These are phyloP conservation scores for Xylariaceae sp. DNA, from an alignment of 2,329 filamentous ascomycete species.

Conservation along the genomic window DNA sequence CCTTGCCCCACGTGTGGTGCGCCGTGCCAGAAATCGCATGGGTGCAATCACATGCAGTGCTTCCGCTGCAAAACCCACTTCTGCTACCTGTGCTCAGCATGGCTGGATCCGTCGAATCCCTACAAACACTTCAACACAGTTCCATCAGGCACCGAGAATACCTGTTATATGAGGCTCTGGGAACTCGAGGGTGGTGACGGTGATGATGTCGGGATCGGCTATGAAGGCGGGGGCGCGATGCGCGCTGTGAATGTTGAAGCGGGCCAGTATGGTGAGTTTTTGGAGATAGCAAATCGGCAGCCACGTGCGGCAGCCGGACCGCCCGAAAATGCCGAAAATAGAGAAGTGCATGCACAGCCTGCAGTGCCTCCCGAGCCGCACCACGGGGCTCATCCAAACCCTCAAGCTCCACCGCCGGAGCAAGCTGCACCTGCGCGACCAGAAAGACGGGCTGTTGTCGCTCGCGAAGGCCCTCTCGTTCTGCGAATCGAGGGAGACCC, in stretches of 20 bases:
- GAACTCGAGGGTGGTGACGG: conserved; percentile 80
- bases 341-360: conserved; percentile 10
- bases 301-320: conserved; percentile 21
- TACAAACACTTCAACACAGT: conserved; percentile 81
- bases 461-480: conserved; percentile 51
- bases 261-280: conserved; percentile 21
- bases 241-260: conserved; percentile 16
- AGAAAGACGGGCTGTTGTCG: conserved; percentile 40
- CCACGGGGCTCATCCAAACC: conserved; percentile 20
- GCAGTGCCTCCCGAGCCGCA: conserved; percentile 18
- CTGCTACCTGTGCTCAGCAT: conserved; percentile 89
- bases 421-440: conserved; percentile 23
- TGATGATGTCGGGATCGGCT: conserved; percentile 43
- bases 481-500: conserved; percentile 44
- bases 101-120: conserved; percentile 74
- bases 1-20: conserved; percentile 83
- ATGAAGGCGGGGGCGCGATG: conserved; percentile 34
- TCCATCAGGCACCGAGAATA: conserved; percentile 45
- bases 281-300: conserved; percentile 22
- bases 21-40: conserved; percentile 82
- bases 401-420: not conserved
- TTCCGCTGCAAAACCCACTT: conserved; percentile 87
- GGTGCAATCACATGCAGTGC: conserved; percentile 97
- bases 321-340: conserved; percentile 30
- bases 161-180: conserved; percentile 84